phyloP scores from a whole-genome alignment of 179 eudicot species.

The Monotropa hypopitys region DNA sequence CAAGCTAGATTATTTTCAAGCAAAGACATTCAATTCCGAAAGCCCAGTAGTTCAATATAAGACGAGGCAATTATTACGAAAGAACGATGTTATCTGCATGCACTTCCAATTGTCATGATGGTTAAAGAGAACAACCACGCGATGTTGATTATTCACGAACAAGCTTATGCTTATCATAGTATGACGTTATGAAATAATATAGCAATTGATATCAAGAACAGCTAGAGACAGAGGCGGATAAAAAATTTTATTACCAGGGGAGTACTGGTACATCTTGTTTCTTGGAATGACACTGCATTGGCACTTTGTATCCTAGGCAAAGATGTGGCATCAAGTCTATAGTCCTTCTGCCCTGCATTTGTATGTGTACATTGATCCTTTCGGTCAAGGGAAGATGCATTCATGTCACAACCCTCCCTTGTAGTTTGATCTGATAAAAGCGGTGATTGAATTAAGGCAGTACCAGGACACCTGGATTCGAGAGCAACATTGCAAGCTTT shows the following conservation, averaged over 20 bases:
- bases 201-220: background rate
- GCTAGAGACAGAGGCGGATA: background rate
- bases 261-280: slow-evolving; percentile 11
- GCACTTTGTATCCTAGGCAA: slow-evolving; percentile 12
- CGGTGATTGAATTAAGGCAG: slow-evolving; percentile 20
- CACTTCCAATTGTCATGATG: background rate
- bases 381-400: slow-evolving; percentile 15
- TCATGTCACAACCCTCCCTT: slow-evolving; percentile 24
- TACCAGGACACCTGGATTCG: slow-evolving; percentile 19
- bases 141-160: background rate
- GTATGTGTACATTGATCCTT: slow-evolving; percentile 8
- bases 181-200: background rate
- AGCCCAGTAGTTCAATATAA: background rate
- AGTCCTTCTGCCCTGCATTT: slow-evolving; percentile 18
- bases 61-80: background rate
- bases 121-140: background rate
- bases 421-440: slow-evolving; percentile 17
- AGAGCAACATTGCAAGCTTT: slow-evolving; percentile 15
- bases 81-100: background rate
- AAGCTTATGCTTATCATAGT: background rate
- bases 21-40: background rate
- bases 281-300: slow-evolving; percentile 16
- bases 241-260: slow-evolving; percentile 33
- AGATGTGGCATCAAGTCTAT: slow-evolving; percentile 16
- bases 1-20: background rate